Base-by-base conservation (phyloP, 345 rosid genomes). In the Bruguiera sexangula region DNA sequence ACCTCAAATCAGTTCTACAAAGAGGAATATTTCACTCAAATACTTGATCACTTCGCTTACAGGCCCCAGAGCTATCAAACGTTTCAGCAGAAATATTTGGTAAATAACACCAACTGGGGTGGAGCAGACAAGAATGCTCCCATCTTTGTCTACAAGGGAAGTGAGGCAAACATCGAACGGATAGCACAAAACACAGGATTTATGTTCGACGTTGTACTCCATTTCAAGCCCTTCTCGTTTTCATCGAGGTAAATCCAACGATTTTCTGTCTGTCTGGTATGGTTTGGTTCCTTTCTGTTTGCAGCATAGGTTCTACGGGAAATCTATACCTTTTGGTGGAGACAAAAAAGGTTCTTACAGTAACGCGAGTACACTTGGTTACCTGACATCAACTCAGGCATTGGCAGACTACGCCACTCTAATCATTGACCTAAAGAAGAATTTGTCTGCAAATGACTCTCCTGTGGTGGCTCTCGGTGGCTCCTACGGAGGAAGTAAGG, bases 381-480 rank as follows among this genome's bases (percentile, higher is more conserved):
- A 80, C 70, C 39, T 83, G 63, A 77, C 71, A 64, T 84, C 89
- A 29, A 81, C 87, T 0, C 90, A 88, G 43, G 90, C 93, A 0
- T 63, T 86, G 60, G 90, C 90, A 4, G 93, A 88, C 66, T 86
- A 78, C 19, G 89, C 90, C 9, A 73, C 80, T 50, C 74, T 86
- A 39, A 80, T 86, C 6, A 67, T 72, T 56, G 80, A 86, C 66
- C 75, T 88, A 31, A 88, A 88, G 85, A 72, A 76, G 63, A 86
- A 88, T 26, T 36, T 86, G 72, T 71, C 87, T 1, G 85, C 90
- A 15, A 66, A 26, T 20, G 86, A 82, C 27, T 86, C 90, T 69
- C 93, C 90, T 20, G 88, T 88, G n/a, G 79, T 88, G 62, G 84
- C 80, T n/a, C 76, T 84, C 9, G 89, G 90, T 24, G 93, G 93